Base-by-base conservation (phyloP, 495 filamentous ascomycete genomes). In the Chaetomidium leptoderma region DNA sequence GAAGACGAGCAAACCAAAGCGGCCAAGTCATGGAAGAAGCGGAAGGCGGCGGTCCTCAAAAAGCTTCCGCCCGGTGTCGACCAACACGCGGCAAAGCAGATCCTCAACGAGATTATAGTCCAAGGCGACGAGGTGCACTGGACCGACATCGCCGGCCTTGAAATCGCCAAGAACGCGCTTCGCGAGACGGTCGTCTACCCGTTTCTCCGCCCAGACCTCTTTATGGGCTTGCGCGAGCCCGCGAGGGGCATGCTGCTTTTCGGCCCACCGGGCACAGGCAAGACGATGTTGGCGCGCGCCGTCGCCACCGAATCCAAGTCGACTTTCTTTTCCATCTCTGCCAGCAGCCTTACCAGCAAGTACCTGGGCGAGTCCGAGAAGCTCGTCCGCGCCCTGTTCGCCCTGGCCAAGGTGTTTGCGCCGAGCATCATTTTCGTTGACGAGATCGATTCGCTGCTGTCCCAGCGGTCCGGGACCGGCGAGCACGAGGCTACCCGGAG, bases 381-480 rank as follows among this genome's bases (percentile, higher is more conserved):
- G 74, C 86, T 97, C 19, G 93, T 99, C 5, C 85, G 91, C 17
- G 93, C 95, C 1, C 80, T 97, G 17, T 99, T 99, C 66, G 84
- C 84, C 0, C 78, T 97, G 8, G 92, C 93, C 24, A 96, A 96
- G 66, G 81, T 85, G 17, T 82, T 97, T 27, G 92, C 93, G 0
- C 93, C 93, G 0, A 91, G 87, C 56, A 97, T 99, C 70, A 99
- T 99, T 62, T 99, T 99, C 62, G 92, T 99, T 6, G 93, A 99
- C 65, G 93, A 99, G 69, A 99, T 99, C 64, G 93, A 99, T 70
- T 97, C 93, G 1, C 74, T 99, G 6, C 79, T 99, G 1, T 95
- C 90, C 0, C 82, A 91, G 3, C 83, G 93, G 23, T 87, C 86
- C 8, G 90, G 90, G 0, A 83, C 81, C 3, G 85, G 90, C 6